Evolutionary conservation across 2,329 filamentous ascomycete genomes (phyloP).

Genomic region (Aureobasidium musti): DNA sequence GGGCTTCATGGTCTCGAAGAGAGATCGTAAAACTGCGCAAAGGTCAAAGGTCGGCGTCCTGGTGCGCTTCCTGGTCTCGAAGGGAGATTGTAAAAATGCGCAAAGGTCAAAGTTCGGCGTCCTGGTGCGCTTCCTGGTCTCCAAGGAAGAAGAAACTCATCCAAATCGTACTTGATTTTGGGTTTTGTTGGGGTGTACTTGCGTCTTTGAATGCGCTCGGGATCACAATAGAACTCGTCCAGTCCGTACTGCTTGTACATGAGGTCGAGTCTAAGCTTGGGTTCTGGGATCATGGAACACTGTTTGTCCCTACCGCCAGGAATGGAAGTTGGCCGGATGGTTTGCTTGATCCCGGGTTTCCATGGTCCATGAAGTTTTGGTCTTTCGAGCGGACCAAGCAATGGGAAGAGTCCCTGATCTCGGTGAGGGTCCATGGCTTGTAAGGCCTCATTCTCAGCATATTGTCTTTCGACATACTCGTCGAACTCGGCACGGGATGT

Average conservation of each 20-base stretch:
- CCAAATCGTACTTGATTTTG: too few species aligned
- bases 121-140: too few species aligned
- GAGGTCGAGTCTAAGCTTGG: not conserved
- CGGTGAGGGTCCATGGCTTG: not conserved
- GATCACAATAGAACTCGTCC: too few species aligned
- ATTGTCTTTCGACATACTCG: not conserved
- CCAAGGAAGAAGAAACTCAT: too few species aligned
- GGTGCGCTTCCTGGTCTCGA: too few species aligned
- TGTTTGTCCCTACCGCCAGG: not conserved
- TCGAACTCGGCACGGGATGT: not conserved
- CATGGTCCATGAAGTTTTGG: not conserved
- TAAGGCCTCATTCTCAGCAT: not conserved
- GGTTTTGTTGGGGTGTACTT: too few species aligned
- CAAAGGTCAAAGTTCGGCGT: too few species aligned
- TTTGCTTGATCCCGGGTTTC: not conserved
- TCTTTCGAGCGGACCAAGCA: not conserved
- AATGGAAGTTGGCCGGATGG: not conserved
- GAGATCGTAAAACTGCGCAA: too few species aligned
- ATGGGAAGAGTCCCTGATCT: not conserved
- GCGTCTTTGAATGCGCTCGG: too few species aligned
- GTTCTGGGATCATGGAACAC: not conserved
- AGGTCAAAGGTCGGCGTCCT: too few species aligned
- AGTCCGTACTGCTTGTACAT: not conserved
- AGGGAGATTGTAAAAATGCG: too few species aligned
- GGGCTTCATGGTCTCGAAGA: too few species aligned